A percentile compares a stretch with the other conserved stretches of the same genome.
These are phyloP conservation scores for Stylonectria norvegica DNA, from an alignment of 2,329 filamentous ascomycete species.

Conservation along the genomic window DNA sequence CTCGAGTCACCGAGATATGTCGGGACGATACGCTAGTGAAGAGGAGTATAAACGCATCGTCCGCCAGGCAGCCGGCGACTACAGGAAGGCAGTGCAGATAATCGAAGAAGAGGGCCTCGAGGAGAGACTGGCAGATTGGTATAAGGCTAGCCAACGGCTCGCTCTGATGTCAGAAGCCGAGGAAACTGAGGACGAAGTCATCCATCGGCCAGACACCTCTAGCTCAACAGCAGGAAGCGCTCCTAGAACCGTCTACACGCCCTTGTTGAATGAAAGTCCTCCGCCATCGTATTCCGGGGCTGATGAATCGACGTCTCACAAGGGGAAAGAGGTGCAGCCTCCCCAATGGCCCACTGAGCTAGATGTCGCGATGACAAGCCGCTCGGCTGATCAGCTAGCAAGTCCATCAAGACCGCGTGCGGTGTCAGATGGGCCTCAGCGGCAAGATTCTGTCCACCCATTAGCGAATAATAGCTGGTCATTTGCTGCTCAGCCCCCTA, in stretches of 20 bases:
- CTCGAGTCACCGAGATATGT: too few relatives aligned
- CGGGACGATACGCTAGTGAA: conserved; percentile 19
- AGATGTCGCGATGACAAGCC: too few relatives aligned
- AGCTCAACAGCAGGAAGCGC: conserved; percentile 25
- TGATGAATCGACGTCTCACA: conserved; percentile 7
- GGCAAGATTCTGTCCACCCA: conserved; percentile 44
- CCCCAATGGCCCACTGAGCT: too few relatives aligned
- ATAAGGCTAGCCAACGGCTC: conserved; percentile 47
- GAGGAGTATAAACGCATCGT: conserved; percentile 51
- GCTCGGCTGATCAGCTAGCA: too few relatives aligned
- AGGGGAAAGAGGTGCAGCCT: conserved; percentile 28
- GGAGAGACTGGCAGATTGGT: conserved; percentile 57
- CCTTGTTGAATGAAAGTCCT: conserved; percentile 21
- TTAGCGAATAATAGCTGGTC: conserved; percentile 61
- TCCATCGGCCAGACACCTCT: conserved; percentile 18
- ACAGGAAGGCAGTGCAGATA: conserved; percentile 55
- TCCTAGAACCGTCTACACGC: conserved; percentile 21
- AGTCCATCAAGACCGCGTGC: conserved; percentile 46
- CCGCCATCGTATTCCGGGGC: conserved; percentile 3
- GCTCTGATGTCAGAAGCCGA: conserved; percentile 7
- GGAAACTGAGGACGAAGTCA: neutral
- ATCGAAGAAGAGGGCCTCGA: conserved; percentile 59
- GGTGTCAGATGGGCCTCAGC: conserved; percentile 54
- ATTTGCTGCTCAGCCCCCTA: conserved; percentile 44
- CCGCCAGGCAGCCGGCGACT: conserved; percentile 57